These are phyloP conservation scores for Nyssa sinensis DNA, from an alignment of 148 eudicot species.

Conservation along the genomic window DNA sequence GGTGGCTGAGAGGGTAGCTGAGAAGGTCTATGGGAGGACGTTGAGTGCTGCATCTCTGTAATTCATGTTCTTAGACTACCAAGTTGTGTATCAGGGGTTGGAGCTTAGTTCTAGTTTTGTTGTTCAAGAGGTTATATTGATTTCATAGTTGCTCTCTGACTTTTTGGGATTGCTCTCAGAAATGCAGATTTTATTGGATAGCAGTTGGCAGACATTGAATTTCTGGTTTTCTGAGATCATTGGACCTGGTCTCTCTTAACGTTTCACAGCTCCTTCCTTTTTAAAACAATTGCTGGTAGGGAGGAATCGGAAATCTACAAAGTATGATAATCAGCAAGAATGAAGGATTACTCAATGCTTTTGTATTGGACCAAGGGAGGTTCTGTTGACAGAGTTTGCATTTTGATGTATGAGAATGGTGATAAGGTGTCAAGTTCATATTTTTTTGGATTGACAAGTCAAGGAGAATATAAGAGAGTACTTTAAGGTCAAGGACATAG, in stretches of 20 bases:
- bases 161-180: neutral
- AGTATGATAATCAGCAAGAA: neutral
- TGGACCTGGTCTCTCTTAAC: neutral
- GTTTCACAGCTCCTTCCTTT: neutral
- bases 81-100: too few species aligned
- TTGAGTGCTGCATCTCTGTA: neutral
- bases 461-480: neutral
- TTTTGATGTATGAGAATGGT: too few species aligned
- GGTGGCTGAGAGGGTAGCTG: slow-evolving; percentile 28
- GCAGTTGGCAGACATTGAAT: neutral
- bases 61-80: neutral
- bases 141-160: neutral
- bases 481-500: neutral
- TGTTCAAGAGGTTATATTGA: neutral
- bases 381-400: too few species aligned
- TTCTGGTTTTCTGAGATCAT: neutral
- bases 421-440: neutral
- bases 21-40: slow-evolving; percentile 21
- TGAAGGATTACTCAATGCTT: neutral
- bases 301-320: neutral
- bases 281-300: neutral
- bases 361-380: too few species aligned
- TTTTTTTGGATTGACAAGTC: neutral
- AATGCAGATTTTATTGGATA: neutral
- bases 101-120: neutral